Evolutionary conservation across 192 early-diverging fungal genomes (phyloP).

Genomic region (Podochytrium sp.): DNA sequence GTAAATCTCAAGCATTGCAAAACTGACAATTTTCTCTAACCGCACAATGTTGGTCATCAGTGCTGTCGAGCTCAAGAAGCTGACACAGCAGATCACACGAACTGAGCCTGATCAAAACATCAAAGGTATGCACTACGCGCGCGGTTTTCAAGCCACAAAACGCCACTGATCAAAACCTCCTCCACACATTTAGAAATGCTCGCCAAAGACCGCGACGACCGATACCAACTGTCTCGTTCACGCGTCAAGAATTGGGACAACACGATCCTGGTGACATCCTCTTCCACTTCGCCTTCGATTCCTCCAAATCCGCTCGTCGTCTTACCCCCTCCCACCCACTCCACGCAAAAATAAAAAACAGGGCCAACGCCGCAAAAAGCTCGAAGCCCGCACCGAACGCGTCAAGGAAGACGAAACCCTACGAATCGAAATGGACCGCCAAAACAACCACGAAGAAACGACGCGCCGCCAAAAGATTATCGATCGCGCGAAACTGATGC

Average conservation of each 20-base stretch:
- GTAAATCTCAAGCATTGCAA: too few relatives aligned
- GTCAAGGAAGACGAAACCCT: constrained; percentile 38
- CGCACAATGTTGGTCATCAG: constrained; percentile 35
- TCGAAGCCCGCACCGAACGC: constrained; percentile 30
- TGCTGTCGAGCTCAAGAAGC: constrained; percentile 44
- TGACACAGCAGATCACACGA: constrained; percentile 35
- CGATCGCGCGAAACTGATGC: constrained; percentile 45
- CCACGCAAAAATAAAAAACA: not conserved
- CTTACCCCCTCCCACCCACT: not conserved
- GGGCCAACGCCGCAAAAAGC: constrained; percentile 39
- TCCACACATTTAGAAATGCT: not conserved
- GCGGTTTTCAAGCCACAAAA: not conserved
- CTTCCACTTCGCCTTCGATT: too few relatives aligned
- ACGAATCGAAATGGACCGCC: constrained; percentile 31
- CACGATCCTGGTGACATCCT: constrained; percentile 40
- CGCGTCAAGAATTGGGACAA: constrained; percentile 46
- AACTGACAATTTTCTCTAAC: too few relatives aligned
- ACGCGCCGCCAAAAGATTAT: constrained; percentile 37
- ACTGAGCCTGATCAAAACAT: constrained; percentile 22
- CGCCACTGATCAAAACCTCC: not conserved
- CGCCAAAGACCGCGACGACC: constrained; percentile 32
- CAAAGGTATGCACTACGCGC: constrained; percentile 7
- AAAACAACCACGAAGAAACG: constrained; percentile 38
- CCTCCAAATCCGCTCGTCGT: not conserved
- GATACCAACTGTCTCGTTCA: constrained; percentile 32